Evolutionary conservation across 805 yeast species (phyloP), one percentile per base, ranked within the genome.

Genomic region (Cyberlindnera mycetangii): DNA sequence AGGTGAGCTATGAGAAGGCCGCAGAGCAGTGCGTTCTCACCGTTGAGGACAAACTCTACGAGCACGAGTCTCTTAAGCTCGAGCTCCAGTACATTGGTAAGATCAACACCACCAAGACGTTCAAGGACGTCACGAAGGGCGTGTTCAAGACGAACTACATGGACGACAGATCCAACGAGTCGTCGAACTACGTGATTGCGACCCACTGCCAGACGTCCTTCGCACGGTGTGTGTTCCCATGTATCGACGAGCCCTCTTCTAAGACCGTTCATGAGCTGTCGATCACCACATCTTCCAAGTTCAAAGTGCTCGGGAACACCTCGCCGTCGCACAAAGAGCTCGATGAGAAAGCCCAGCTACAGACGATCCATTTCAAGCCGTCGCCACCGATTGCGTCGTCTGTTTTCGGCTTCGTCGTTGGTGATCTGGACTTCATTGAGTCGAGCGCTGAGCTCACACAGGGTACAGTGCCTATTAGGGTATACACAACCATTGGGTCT

Each of bases 201-300:
- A 83, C 93, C 2, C 93, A 86, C 56, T 72, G 79, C 34, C 90
- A 85, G 58, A 89, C 93, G 0, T 70, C 71, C 15, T 81, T 73
- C 50, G 83, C 89, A 4, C 69, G 83, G 51, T 56, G 59, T 38
- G 74, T 85, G 11, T 81, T 81, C 55, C 95, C 95, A 3, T 77
- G 84, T 54, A 56, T 85, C 11, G 93, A 85, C 60, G 89, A 84
- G 54, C 71, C 80, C 7, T 54, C 67, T n/a, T 61, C 65, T 25
- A 84, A 82, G 56, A 71, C 79, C 5, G 69, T 75, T 1, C 70
- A 81, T 45, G 60, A 71, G 45, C 62, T 86, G 24, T 56, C 74
- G 2, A 60, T 85, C 20, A 71, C 62, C n/a, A 72, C 84, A 0
- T 45, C 54, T 18, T 37, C 58, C 8, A 62, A 59, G 39, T 81